Evolutionary conservation across 2,329 filamentous ascomycete genomes (phyloP).

Genomic region (Thermothelomyces thermophilus): DNA sequence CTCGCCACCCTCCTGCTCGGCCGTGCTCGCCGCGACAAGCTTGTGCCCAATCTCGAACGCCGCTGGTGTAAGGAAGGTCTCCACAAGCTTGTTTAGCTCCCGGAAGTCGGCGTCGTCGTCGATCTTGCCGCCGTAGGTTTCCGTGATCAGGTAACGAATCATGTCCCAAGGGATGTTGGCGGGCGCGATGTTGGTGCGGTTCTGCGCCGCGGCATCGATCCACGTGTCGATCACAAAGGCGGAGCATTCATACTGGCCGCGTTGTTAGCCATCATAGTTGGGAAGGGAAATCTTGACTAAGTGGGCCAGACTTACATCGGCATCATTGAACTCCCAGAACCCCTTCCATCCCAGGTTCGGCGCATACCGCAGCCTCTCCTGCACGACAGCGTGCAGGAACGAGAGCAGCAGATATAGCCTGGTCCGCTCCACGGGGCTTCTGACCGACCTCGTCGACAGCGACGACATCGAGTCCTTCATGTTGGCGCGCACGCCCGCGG

Average conservation of each 20-base stretch:
- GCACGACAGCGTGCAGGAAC: constrained; percentile 92
- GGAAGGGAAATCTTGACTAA: constrained; percentile 36
- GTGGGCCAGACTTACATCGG: constrained; percentile 67
- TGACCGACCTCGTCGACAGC: constrained; percentile 66
- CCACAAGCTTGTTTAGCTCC: constrained; percentile 66
- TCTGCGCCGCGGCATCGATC: constrained; percentile 76
- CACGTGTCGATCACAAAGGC: constrained; percentile 93
- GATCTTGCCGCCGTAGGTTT: constrained; percentile 97
- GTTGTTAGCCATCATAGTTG: constrained; percentile 51
- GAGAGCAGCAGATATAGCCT: constrained; percentile 85
- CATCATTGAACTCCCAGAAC: constrained; percentile 99
- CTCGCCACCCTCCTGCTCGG: not conserved
- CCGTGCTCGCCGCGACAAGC: constrained; percentile 60
- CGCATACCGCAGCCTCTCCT: constrained; percentile 89
- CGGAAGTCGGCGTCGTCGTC: constrained; percentile 82
- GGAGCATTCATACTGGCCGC: constrained; percentile 82
- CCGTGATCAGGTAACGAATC: constrained; percentile 80
- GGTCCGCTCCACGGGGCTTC: constrained; percentile 83
- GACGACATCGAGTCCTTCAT: constrained; percentile 96
- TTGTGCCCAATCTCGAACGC: constrained; percentile 92
- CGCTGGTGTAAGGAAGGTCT: constrained; percentile 70
- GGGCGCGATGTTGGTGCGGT: constrained; percentile 86
- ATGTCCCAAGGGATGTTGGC: constrained; percentile 95
- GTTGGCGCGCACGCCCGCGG: constrained; percentile 90
- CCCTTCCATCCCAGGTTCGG: constrained; percentile 95